Percentiles rank a stretch among this genome's conserved stretches.
Conservation (phyloP, 1,139 yeast species). For the Wickerhamomyces sp. region DNA sequence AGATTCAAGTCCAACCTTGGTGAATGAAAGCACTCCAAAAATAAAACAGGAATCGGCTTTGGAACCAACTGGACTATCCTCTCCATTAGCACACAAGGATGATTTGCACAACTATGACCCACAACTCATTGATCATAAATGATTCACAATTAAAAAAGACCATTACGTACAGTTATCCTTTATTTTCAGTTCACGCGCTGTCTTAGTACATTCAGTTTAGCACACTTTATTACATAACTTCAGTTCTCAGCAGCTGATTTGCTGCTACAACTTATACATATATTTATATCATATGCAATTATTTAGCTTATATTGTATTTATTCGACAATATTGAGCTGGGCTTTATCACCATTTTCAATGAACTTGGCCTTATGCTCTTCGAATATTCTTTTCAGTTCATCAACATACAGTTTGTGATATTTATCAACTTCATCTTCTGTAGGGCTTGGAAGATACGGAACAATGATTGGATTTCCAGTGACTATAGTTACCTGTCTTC, state of each 20-base stretch:
- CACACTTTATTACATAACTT: too few species aligned
- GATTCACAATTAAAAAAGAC: too few species aligned
- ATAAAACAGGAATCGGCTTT: not conserved
- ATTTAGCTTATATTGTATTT: slow-evolving; percentile 3
- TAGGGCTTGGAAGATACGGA: slow-evolving; percentile 45
- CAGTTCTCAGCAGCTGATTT: not conserved
- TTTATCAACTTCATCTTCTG: slow-evolving; percentile 51
- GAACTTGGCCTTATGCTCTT: slow-evolving; percentile 61
- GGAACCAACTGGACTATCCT: not conserved
- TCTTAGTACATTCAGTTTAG: too few species aligned
- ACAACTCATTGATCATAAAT: too few species aligned
- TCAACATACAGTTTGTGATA: slow-evolving; percentile 73
- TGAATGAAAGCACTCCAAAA: not conserved
- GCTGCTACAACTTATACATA: not conserved
- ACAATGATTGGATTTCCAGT: slow-evolving; percentile 80
- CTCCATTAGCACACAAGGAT: not conserved
- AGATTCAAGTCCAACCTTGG: not conserved
- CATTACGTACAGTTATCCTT: too few species aligned
- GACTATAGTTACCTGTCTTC: slow-evolving; percentile 75
- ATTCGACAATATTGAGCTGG: slow-evolving; percentile 45
- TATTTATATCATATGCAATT: not conserved
- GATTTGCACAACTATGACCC: not conserved
- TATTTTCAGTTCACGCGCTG: not conserved
- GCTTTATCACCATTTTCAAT: slow-evolving; percentile 42
- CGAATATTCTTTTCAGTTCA: slow-evolving; percentile 61